Percentiles rank a stretch among this genome's conserved stretches.
phyloP scores from a whole-genome alignment of 805 yeast species.

The Spencermartinsiella europaea region DNA sequence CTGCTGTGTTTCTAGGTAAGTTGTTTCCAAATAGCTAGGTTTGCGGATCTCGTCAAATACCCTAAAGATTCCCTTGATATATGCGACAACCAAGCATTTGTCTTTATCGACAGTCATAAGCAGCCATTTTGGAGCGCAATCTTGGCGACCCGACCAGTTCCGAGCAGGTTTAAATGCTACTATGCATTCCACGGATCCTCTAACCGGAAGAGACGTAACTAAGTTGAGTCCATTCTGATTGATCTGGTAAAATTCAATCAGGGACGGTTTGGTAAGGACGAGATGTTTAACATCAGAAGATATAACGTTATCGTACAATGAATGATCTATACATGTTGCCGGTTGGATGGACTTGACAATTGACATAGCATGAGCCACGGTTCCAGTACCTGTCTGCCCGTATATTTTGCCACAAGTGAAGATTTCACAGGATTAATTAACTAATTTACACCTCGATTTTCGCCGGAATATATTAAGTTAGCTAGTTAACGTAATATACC shows the following conservation, averaged over 20 bases:
- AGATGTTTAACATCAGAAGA: slow-evolving; percentile 8
- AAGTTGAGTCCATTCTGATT: slow-evolving; percentile 6
- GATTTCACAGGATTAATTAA: no score
- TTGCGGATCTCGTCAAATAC: neutral
- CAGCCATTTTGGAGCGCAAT: neutral
- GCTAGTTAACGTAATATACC: no score
- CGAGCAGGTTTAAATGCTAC: slow-evolving; percentile 6
- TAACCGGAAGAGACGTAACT: slow-evolving; percentile 8
- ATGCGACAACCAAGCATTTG: neutral
- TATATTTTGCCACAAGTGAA: no score
- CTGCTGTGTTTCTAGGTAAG: neutral
- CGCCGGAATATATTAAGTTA: no score
- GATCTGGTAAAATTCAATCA: slow-evolving; percentile 6
- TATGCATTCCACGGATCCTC: slow-evolving; percentile 6
- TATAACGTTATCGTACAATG: slow-evolving; percentile 5
- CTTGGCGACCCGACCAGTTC: neutral
- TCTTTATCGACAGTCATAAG: neutral
- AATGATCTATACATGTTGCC: neutral
- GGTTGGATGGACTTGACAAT: neutral
- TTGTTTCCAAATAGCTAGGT: neutral
- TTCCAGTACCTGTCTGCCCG: no score
- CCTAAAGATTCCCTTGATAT: neutral
- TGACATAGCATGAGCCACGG: neutral
- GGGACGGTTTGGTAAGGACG: slow-evolving; percentile 7
- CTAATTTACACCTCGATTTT: no score